A percentile compares a stretch with the other conserved stretches of the same genome.
Evolutionary conservation across 2,329 filamentous ascomycete species (phyloP).

Genomic region (Didymella arachidicola): DNA sequence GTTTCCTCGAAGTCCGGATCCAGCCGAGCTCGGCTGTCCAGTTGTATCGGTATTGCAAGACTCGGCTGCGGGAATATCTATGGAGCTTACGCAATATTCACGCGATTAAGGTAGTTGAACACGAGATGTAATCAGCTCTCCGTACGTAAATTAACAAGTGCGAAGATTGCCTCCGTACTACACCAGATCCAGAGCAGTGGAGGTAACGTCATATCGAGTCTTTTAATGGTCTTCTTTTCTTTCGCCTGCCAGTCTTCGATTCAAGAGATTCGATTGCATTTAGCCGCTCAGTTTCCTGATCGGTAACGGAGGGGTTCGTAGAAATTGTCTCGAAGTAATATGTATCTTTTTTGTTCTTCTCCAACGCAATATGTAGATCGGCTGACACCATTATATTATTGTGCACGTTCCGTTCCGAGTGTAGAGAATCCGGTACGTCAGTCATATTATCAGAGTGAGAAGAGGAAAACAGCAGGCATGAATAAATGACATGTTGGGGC

Average conservation of each 20-base stretch:
- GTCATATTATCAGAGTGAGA: not conserved
- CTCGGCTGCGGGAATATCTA: not conserved
- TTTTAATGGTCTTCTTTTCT: slow-evolving; percentile 18
- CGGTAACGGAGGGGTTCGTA: not conserved
- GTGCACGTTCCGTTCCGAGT: too few species aligned
- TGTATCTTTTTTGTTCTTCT: not conserved
- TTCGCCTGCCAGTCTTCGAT: slow-evolving; percentile 23
- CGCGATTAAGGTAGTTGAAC: slow-evolving; percentile 7
- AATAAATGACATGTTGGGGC: not conserved
- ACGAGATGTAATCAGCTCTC: not conserved
- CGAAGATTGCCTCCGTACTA: not conserved
- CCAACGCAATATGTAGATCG: not conserved
- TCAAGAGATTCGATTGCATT: slow-evolving; percentile 14
- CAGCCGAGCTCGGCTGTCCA: slow-evolving; percentile 25
- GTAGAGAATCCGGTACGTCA: too few species aligned
- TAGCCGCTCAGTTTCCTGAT: slow-evolving; percentile 5
- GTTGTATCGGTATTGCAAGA: not conserved
- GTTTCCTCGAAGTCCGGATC: slow-evolving; percentile 25
- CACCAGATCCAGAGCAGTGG: slow-evolving; percentile 27
- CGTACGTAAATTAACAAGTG: too few species aligned
- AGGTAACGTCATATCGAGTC: slow-evolving; percentile 21
- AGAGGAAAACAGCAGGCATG: not conserved
- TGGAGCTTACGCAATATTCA: slow-evolving; percentile 1
- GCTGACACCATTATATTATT: slow-evolving; percentile 1
- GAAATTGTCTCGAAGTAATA: slow-evolving; percentile 2